phyloP scores from a whole-genome alignment of 352 stramenopile genomes.

The Globisporangium acanthophoron region DNA sequence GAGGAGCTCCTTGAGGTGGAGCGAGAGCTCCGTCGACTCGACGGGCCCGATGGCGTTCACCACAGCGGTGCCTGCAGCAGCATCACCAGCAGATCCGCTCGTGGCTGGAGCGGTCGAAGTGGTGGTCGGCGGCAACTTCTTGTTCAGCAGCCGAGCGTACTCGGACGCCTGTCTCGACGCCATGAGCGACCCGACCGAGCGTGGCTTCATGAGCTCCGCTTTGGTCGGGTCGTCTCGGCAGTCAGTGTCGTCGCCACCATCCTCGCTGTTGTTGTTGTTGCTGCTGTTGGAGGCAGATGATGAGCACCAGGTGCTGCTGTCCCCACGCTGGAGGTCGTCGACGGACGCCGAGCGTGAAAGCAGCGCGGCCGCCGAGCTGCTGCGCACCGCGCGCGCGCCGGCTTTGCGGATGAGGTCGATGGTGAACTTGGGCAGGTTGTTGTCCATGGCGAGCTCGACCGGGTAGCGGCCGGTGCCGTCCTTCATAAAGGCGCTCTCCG shows the following conservation, averaged over 20 bases:
- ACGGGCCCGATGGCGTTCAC: slow-evolving; percentile 27
- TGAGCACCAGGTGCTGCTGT: no score
- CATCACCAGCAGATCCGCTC: neutral
- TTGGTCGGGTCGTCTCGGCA: slow-evolving; percentile 20
- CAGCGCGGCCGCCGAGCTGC: slow-evolving; percentile 22
- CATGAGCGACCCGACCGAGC: slow-evolving; percentile 46
- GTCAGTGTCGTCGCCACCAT: slow-evolving; percentile 13
- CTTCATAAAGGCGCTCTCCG: slow-evolving; percentile 38
- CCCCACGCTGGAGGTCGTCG: slow-evolving; percentile 14
- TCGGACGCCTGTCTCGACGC: slow-evolving; percentile 26
- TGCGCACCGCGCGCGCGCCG: slow-evolving; percentile 29
- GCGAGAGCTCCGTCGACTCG: slow-evolving; percentile 51
- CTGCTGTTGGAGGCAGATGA: slow-evolving; percentile 15
- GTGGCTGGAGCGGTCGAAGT: neutral
- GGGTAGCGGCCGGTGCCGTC: slow-evolving; percentile 50
- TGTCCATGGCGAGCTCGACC: slow-evolving; percentile 55
- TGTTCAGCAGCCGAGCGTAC: slow-evolving; percentile 34
- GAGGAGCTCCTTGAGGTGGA: slow-evolving; percentile 67
- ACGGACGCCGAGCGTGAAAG: slow-evolving; percentile 24
- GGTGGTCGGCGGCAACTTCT: slow-evolving; percentile 16
- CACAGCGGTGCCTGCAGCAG: neutral
- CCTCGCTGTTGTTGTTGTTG: neutral
- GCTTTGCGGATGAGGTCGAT: slow-evolving; percentile 68
- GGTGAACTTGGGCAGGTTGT: slow-evolving; percentile 59
- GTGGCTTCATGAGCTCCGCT: slow-evolving; percentile 37